Conservation (phyloP, 441 rosid species). For the Dalechampia spathulata region DNA sequence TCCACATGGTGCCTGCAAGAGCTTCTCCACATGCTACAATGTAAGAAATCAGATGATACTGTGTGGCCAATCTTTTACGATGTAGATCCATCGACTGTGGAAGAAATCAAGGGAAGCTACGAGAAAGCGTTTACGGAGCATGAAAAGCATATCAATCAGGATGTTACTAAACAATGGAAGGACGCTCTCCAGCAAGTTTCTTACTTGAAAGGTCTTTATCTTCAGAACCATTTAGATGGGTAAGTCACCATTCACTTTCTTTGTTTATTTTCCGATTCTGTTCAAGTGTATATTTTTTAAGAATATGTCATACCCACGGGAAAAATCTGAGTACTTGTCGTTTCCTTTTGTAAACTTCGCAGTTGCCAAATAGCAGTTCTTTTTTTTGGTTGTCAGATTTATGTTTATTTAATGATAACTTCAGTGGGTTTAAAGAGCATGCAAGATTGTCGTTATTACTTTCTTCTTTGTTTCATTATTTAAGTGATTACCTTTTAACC, state of each 20-base stretch:
- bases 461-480: no score
- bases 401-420: no score
- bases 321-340: no score
- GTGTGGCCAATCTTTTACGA: slow-evolving; percentile 7
- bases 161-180: background rate
- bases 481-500: no score
- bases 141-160: background rate
- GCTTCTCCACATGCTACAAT: background rate
- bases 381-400: no score
- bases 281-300: no score
- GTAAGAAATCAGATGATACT: background rate
- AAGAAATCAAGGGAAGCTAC: background rate
- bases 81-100: background rate
- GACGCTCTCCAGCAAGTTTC: slow-evolving; percentile 2
- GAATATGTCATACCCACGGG: no score
- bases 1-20: slow-evolving; percentile 5
- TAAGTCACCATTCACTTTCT: background rate
- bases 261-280: background rate
- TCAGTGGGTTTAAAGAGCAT: no score
- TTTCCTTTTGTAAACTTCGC: no score
- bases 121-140: background rate
- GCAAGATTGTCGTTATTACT: no score
- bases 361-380: no score
- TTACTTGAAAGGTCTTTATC: background rate
- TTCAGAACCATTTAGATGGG: slow-evolving; percentile 1